phyloP scores from a whole-genome alignment of 148 eudicot species.

The Dianthus caryophyllus region DNA sequence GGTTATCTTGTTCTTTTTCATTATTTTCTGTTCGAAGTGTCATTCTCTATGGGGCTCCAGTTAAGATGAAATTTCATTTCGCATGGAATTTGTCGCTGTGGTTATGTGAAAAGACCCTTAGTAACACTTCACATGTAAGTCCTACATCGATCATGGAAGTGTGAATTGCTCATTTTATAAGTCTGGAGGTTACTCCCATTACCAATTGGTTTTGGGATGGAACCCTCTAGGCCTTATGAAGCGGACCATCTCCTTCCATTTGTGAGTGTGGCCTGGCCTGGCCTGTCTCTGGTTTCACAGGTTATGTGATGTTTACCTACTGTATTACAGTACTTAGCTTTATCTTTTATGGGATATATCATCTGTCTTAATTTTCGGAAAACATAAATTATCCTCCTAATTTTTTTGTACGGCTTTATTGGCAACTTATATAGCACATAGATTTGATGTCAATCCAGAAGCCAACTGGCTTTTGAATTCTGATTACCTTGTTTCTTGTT shows the following conservation, averaged over 20 bases:
- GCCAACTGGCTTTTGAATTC: background rate
- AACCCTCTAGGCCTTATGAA: too few relatives aligned
- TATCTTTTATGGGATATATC: background rate
- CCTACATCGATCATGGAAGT: too few relatives aligned
- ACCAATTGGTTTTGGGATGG: too few relatives aligned
- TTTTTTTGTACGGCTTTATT: background rate
- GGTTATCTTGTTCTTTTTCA: constrained; percentile 1
- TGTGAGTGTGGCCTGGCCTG: too few relatives aligned
- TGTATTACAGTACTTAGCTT: background rate
- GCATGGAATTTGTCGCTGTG: too few relatives aligned
- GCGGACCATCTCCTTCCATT: background rate
- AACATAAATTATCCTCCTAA: background rate
- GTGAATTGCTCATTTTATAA: too few relatives aligned
- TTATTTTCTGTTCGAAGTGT: background rate
- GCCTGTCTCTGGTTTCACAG: background rate
- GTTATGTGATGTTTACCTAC: background rate
- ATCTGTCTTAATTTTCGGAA: background rate
- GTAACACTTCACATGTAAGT: too few relatives aligned
- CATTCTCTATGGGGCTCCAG: background rate
- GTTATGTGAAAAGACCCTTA: too few relatives aligned
- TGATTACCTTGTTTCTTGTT: background rate
- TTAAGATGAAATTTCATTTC: background rate
- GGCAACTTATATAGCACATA: background rate
- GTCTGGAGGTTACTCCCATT: too few relatives aligned
- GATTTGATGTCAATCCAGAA: background rate